phyloP scores from a whole-genome alignment of 768 basidiomycete species.

The Tremella fuciformis region DNA sequence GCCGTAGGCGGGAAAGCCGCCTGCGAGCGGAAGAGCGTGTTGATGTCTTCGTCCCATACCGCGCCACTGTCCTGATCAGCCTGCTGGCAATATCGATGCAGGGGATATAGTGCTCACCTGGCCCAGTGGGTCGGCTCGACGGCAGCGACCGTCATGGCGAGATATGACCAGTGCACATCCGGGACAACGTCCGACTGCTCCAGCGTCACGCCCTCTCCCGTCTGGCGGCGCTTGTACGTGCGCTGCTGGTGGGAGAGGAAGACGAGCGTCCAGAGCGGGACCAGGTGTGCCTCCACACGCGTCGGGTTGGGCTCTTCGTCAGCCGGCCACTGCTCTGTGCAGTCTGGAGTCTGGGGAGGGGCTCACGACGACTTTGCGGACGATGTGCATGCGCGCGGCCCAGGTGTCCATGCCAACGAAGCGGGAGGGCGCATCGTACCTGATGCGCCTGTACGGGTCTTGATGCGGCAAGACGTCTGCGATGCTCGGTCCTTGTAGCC shows the following conservation, averaged over 20 bases:
- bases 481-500: neutral
- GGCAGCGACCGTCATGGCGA: conserved; percentile 16
- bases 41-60: no score
- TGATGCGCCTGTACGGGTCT: conserved; percentile 23
- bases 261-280: conserved; percentile 19
- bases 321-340: neutral
- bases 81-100: neutral
- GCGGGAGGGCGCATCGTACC: conserved; percentile 9
- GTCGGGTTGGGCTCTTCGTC: neutral
- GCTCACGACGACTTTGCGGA: conserved; percentile 8
- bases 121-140: conserved; percentile 19
- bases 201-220: neutral
- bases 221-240: neutral
- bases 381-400: no score
- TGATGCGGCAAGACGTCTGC: conserved; percentile 11
- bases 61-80: no score
- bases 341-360: neutral
- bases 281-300: neutral
- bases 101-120: conserved; percentile 13
- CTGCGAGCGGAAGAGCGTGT: no score
- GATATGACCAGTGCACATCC: conserved; percentile 6
- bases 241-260: conserved; percentile 11
- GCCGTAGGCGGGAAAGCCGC: no score
- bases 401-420: conserved; percentile 5
- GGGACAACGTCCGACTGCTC: no score